phyloP scores from a whole-genome alignment of 2,329 filamentous ascomycete genomes.

The Nannizziopsis barbatae region DNA sequence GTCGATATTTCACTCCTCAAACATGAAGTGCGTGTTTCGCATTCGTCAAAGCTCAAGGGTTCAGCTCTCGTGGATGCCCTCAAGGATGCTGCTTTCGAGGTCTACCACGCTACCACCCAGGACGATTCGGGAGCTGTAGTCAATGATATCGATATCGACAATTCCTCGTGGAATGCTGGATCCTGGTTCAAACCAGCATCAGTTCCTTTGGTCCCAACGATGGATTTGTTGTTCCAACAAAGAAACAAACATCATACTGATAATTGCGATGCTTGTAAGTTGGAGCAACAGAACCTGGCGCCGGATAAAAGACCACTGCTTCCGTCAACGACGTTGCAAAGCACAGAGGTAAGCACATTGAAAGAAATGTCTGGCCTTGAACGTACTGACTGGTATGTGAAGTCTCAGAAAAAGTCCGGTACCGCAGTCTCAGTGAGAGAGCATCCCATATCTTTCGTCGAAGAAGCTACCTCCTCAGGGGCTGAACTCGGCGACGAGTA shows the following conservation, averaged over 20 bases:
- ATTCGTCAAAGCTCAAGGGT: constrained; percentile 24
- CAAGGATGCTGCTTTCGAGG: constrained; percentile 38
- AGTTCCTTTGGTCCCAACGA: constrained; percentile 16
- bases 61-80: constrained; percentile 30
- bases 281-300: constrained; percentile 24
- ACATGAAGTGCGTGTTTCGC: constrained; percentile 34
- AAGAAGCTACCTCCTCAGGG: not conserved
- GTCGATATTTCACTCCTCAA: constrained; percentile 36
- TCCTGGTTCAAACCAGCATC: constrained; percentile 18
- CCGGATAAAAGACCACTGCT: not conserved
- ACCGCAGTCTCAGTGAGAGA: not conserved
- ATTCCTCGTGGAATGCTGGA: constrained; percentile 18
- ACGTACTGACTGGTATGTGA: too few relatives aligned
- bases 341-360: not conserved
- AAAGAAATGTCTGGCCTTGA: too few relatives aligned
- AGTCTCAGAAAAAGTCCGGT: too few relatives aligned
- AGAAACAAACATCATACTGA: constrained; percentile 34
- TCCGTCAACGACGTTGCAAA: not conserved
- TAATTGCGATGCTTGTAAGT: constrained; percentile 42
- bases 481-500: constrained; percentile 14
- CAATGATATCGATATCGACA: constrained; percentile 28
- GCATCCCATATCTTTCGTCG: not conserved
- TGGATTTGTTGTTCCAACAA: constrained; percentile 15
- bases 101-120: constrained; percentile 35
- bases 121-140: constrained; percentile 24